These are phyloP conservation scores for Phylloporus arenicola DNA, from an alignment of 768 basidiomycete species.

Conservation along the genomic window DNA sequence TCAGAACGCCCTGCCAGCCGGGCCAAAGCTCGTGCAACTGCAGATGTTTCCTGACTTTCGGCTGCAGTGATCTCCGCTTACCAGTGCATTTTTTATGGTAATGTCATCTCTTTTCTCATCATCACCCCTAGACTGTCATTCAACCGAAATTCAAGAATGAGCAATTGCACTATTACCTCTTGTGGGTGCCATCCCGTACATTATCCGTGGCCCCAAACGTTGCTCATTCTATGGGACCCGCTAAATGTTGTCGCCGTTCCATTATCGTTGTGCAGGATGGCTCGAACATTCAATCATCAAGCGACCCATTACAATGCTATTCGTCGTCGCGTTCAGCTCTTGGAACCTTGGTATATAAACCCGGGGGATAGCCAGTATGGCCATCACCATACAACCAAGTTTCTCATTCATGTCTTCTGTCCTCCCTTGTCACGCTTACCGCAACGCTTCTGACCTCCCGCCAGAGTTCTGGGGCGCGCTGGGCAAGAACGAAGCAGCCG, in stretches of 20 bases:
- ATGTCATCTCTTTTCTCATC: not conserved
- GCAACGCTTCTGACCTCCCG: slow-evolving; percentile 14
- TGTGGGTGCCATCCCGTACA: not conserved
- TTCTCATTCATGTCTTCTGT: slow-evolving; percentile 20
- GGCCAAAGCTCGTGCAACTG: not conserved
- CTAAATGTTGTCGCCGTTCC: slow-evolving; percentile 5
- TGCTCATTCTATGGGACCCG: not conserved
- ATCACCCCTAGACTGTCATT: not conserved
- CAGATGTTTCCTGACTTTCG: not conserved
- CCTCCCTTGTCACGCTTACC: slow-evolving; percentile 4
- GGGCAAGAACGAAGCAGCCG: slow-evolving; percentile 25
- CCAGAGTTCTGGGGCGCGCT: slow-evolving; percentile 28
- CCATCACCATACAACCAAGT: slow-evolving; percentile 11
- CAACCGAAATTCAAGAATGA: not conserved
- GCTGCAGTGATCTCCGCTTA: not conserved
- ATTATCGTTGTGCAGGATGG: slow-evolving; percentile 17
- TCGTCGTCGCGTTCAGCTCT: not conserved
- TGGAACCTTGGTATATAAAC: slow-evolving; percentile 5
- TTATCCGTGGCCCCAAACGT: slow-evolving; percentile 12
- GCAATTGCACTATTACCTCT: not conserved
- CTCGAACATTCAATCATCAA: slow-evolving; percentile 1
- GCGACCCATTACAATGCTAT: not conserved
- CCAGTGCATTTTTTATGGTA: not conserved
- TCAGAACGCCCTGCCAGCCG: not conserved
- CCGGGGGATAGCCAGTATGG: not conserved